Evolutionary conservation across 1,284 basidiomycete species (phyloP).

Genomic region (Sanguinoderma infundibulare): DNA sequence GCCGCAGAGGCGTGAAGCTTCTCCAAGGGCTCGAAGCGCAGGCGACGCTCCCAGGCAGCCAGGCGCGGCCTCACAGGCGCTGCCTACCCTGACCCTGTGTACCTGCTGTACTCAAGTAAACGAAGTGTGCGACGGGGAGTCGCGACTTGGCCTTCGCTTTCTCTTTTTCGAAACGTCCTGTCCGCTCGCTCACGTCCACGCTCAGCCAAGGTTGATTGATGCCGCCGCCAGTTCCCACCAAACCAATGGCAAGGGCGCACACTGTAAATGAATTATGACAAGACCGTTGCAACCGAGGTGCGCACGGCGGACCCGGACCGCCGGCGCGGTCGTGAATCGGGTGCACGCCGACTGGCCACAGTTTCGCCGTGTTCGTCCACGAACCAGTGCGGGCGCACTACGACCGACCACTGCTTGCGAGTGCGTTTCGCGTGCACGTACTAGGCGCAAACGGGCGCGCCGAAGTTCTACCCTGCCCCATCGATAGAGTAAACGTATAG

Average conservation of each 20-base stretch:
- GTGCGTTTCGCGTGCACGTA: not conserved
- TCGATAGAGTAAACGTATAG: too few relatives aligned
- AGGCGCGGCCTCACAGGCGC: conserved; percentile 2
- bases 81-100: conserved; percentile 1
- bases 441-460: not conserved
- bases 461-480: conserved; percentile 5
- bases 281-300: too few relatives aligned
- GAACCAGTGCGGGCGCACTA: not conserved
- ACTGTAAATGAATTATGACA: not conserved
- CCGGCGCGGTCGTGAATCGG: not conserved
- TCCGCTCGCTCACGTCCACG: not conserved
- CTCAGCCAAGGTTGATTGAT: not conserved
- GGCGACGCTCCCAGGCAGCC: not conserved
- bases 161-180: not conserved
- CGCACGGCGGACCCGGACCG: not conserved
- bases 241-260: not conserved
- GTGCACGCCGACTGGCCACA: not conserved
- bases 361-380: not conserved
- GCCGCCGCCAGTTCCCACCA: not conserved
- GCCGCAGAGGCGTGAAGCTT: not conserved
- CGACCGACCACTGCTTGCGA: not conserved
- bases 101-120: too few relatives aligned
- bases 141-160: too few relatives aligned
- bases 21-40: not conserved
- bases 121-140: not conserved